These are phyloP conservation scores for Amanita molliuscula DNA, from an alignment of 768 basidiomycete species.

Conservation along the genomic window DNA sequence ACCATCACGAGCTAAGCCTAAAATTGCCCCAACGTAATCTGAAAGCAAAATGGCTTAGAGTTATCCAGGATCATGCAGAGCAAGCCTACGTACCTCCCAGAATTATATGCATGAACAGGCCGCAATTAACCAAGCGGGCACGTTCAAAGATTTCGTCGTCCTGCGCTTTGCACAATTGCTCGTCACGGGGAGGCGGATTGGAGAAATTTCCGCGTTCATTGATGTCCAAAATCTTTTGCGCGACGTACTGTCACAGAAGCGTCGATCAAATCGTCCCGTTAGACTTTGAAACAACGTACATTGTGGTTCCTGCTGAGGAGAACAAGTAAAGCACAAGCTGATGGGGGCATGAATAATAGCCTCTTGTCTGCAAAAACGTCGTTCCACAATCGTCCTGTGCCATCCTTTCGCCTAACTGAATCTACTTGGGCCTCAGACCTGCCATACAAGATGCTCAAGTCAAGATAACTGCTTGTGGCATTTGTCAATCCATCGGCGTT, in stretches of 20 bases:
- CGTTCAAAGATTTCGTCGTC: slow-evolving; percentile 75
- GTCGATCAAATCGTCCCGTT: not conserved
- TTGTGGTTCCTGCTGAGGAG: slow-evolving; percentile 69
- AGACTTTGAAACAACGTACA: slow-evolving; percentile 24
- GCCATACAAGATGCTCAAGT: slow-evolving; percentile 69
- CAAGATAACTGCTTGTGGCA: slow-evolving; percentile 62
- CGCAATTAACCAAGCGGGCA: slow-evolving; percentile 64
- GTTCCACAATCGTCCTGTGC: slow-evolving; percentile 53
- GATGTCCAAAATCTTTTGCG: slow-evolving; percentile 53
- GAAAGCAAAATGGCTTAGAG: not conserved
- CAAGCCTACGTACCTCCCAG: slow-evolving; percentile 30
- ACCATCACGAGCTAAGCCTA: slow-evolving; percentile 58
- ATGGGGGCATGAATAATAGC: slow-evolving; percentile 63
- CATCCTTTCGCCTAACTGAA: slow-evolving; percentile 49
- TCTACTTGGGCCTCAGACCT: slow-evolving; percentile 35
- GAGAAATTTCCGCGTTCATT: slow-evolving; percentile 50
- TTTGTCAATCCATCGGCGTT: slow-evolving; percentile 46
- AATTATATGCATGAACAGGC: slow-evolving; percentile 61
- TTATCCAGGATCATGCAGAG: not conserved
- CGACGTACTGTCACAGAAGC: slow-evolving; percentile 42
- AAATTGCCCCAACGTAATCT: slow-evolving; percentile 70
- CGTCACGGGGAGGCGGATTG: slow-evolving; percentile 15
- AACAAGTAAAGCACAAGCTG: slow-evolving; percentile 56
- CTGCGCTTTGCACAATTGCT: slow-evolving; percentile 27
- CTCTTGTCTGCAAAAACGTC: slow-evolving; percentile 65